phyloP scores from a whole-genome alignment of 1,139 yeast species.

The Candida sanyaensis region DNA sequence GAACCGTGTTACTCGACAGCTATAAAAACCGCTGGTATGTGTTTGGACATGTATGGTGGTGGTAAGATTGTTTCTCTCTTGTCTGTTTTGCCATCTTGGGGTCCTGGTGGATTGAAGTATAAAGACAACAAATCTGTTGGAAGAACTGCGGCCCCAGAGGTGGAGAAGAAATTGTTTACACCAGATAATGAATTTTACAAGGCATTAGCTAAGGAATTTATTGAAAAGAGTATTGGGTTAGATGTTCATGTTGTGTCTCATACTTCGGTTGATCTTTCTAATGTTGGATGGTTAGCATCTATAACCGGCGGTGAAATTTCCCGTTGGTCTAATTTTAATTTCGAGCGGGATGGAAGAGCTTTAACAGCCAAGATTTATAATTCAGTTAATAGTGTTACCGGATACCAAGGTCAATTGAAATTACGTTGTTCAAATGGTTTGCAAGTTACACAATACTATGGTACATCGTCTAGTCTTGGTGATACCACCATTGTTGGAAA shows the following conservation, averaged over 20 bases:
- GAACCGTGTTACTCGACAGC: slow-evolving; percentile 86
- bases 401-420: slow-evolving; percentile 82
- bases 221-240: slow-evolving; percentile 65
- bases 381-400: slow-evolving; percentile 49
- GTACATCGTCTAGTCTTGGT: slow-evolving; percentile 38
- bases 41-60: slow-evolving; percentile 67
- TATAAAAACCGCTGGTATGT: slow-evolving; percentile 63
- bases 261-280: slow-evolving; percentile 71
- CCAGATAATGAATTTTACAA: slow-evolving; percentile 67
- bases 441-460: slow-evolving; percentile 79
- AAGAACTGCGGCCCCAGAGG: slow-evolving; percentile 46
- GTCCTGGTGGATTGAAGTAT: slow-evolving; percentile 74
- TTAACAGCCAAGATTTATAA: slow-evolving; percentile 61
- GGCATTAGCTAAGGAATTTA: slow-evolving; percentile 58
- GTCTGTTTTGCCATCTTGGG: slow-evolving; percentile 75
- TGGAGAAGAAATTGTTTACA: slow-evolving; percentile 55
- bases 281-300: slow-evolving; percentile 65
- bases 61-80: slow-evolving; percentile 79
- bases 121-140: slow-evolving; percentile 47
- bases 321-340: slow-evolving; percentile 67
- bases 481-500: slow-evolving; percentile 39
- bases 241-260: slow-evolving; percentile 74
- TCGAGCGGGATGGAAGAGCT: slow-evolving; percentile 69
- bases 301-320: slow-evolving; percentile 73
- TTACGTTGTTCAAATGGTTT: slow-evolving; percentile 88